A percentile compares a stretch with the other conserved stretches of the same genome.
phyloP scores from a whole-genome alignment of 139 green algal species.

The Diplosphaera chodatii region DNA sequence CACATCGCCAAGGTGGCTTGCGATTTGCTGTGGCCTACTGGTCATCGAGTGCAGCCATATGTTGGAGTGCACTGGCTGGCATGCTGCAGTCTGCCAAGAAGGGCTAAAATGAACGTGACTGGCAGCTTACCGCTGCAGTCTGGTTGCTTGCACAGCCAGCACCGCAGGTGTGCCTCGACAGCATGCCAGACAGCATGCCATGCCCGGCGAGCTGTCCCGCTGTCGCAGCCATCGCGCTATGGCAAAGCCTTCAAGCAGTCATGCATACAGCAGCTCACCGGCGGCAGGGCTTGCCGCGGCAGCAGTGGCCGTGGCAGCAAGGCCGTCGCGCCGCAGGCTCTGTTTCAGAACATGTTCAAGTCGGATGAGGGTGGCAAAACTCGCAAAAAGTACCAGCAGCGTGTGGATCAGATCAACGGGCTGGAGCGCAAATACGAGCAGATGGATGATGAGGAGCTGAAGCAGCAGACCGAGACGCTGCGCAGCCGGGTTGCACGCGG shows the following conservation, averaged over 20 bases:
- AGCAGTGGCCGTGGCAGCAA: conserved; percentile 16
- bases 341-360: conserved; percentile 30
- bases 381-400: conserved; percentile 28
- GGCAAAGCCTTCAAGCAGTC: background rate
- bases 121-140: conserved; percentile 20
- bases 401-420: conserved; percentile 82
- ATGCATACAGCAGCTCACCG: background rate
- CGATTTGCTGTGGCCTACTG: too few relatives aligned
- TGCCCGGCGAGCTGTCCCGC: background rate
- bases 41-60: too few relatives aligned
- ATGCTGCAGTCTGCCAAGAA: too few relatives aligned
- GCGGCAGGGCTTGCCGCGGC: conserved; percentile 6
- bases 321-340: conserved; percentile 5
- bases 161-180: background rate
- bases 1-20: too few relatives aligned
- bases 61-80: too few relatives aligned
- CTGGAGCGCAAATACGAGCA: conserved; percentile 71
- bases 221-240: background rate
- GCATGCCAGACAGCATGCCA: background rate
- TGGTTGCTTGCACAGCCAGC: background rate
- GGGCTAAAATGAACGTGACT: conserved; percentile 27
- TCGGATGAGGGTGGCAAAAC: conserved; percentile 27
- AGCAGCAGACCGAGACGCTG: conserved; percentile 73
- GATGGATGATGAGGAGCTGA: conserved; percentile 76
- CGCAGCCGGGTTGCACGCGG: conserved; percentile 50